Evolutionary conservation across 208 protist species (phyloP).

Genomic region (Crithidia thermophila): DNA sequence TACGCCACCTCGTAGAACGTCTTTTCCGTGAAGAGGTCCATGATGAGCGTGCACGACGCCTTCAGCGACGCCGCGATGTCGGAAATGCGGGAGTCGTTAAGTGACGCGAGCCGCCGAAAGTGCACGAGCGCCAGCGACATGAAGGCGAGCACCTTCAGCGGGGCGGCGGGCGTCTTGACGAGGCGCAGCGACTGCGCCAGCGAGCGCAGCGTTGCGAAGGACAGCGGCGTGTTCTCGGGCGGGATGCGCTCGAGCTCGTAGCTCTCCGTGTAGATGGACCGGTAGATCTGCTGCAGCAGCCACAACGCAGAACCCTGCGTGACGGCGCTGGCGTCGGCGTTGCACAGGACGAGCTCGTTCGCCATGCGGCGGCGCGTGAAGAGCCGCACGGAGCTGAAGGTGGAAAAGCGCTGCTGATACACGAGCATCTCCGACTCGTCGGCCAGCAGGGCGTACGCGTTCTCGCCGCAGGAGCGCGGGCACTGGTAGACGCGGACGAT

Average conservation of each 20-base stretch:
- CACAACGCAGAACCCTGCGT: slow-evolving; percentile 51
- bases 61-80: slow-evolving; percentile 63
- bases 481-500: slow-evolving; percentile 79
- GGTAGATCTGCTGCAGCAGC: slow-evolving; percentile 67
- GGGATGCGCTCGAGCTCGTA: slow-evolving; percentile 67
- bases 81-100: slow-evolving; percentile 54
- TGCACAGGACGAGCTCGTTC: slow-evolving; percentile 44
- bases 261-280: slow-evolving; percentile 65
- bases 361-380: slow-evolving; percentile 41
- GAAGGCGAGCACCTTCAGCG: slow-evolving; percentile 59
- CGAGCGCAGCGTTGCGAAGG: slow-evolving; percentile 41
- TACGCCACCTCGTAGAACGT: slow-evolving; percentile 47
- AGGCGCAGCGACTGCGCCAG: slow-evolving; percentile 43
- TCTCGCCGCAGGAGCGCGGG: slow-evolving; percentile 55
- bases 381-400: slow-evolving; percentile 59
- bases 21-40: slow-evolving; percentile 59
- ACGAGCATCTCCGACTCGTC: slow-evolving; percentile 83
- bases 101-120: slow-evolving; percentile 52
- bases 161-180: slow-evolving; percentile 30
- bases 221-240: slow-evolving; percentile 49
- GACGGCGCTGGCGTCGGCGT: slow-evolving; percentile 23
- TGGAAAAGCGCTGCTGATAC: slow-evolving; percentile 79
- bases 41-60: slow-evolving; percentile 52
- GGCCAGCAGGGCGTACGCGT: slow-evolving; percentile 65
- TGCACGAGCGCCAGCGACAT: slow-evolving; percentile 67